Evolutionary conservation across 139 green algal genomes (phyloP), one percentile per base, ranked within the genome.

Genomic region (Coccomyxa sp.): DNA sequence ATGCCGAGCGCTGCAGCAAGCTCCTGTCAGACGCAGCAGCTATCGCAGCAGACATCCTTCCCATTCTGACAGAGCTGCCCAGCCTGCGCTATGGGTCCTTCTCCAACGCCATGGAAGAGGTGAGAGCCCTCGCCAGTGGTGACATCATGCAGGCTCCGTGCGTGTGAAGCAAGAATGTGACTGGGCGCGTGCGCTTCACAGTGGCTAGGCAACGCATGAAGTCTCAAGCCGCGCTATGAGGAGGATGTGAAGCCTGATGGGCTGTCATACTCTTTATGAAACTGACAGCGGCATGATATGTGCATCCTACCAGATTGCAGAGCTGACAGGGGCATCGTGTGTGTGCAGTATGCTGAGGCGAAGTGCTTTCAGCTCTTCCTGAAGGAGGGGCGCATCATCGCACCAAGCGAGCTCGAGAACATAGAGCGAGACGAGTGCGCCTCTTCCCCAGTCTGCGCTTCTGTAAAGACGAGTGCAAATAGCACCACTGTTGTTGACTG

Each of bases 371-470:
- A 80, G 41, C 71, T 75, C 29, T 97, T 91, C 78, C 84, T 97
- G 44, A 27, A 75, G 29, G 82, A 95, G 55, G 82, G 86, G 4
- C 82, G 87, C 4, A 83, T 97, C 0, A 50, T 89, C 1, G 41
- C 70, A 8, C 54, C 76, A 16, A 73, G 34, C 7, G 90, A 95
- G 80, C 41, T 97, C 44, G 64, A 85, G 22, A 79, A 93, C 16
- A 82, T 83, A 14, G 86, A 93, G 16, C 78, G 78, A 12, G 93
- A 97, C 33, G 93, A 97, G 87, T 95, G 80, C 86, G 87, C 8
- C 37, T 29, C 0, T 38, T 40, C 22, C 10, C 58, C 33, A 33
- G 35, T 38, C 24, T 24, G 31, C 27, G n/a, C n/a, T n/a, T n/a
- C n/a, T n/a, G n/a, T n/a, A n/a, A n/a, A n/a, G n/a, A n/a, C n/a